Percentiles rank a stretch among this genome's conserved stretches.
Evolutionary conservation across 495 filamentous ascomycete genomes (phyloP).

Genomic region (Friedmanniomyces simplex): DNA sequence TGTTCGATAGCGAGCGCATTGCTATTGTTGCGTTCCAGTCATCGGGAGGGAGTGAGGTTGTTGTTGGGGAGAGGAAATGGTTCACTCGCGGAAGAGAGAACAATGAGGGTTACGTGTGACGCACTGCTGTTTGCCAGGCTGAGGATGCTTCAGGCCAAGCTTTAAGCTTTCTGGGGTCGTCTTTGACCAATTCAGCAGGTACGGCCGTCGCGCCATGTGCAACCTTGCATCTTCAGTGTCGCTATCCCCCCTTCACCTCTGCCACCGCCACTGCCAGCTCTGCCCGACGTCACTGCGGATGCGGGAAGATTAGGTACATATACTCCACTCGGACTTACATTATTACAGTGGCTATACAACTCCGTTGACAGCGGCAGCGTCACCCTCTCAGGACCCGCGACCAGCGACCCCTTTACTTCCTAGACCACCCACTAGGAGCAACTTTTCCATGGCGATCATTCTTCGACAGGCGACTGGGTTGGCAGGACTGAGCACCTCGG

Average conservation of each 20-base stretch:
- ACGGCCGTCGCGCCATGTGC: not conserved
- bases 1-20: not conserved
- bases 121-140: not conserved
- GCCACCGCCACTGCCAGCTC: not conserved
- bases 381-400: too few species aligned
- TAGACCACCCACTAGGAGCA: not conserved
- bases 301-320: too few species aligned
- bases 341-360: too few species aligned
- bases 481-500: not conserved
- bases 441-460: not conserved
- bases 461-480: not conserved
- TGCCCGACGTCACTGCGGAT: not conserved
- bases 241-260: not conserved
- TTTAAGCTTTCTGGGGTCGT: not conserved
- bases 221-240: not conserved
- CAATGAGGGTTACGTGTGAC: not conserved
- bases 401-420: too few species aligned
- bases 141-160: not conserved
- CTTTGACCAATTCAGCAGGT: not conserved
- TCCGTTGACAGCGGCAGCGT: too few species aligned
- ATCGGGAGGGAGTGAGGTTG: not conserved
- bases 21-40: not conserved
- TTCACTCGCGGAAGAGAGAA: too few species aligned
- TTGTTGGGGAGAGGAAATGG: not conserved
- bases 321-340: too few species aligned